Evolutionary conservation across 2,329 filamentous ascomycete species (phyloP), one percentile per base, ranked within the genome.

Genomic region (Apiospora aurea): DNA sequence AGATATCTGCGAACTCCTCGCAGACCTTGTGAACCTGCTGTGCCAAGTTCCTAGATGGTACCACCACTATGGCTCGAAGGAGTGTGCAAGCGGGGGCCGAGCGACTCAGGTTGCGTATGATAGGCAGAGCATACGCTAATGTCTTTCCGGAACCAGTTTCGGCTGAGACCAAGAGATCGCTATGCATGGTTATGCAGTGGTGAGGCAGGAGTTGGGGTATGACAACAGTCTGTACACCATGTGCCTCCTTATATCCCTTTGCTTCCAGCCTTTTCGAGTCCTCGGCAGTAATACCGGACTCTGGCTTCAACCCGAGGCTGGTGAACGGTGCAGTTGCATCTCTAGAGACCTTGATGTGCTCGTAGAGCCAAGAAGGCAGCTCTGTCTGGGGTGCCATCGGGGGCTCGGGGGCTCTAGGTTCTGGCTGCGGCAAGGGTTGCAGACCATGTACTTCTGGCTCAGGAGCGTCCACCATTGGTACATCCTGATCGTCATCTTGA

Each of bases 121-220:
- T 90, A 0, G 96, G 96, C 2, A 99, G 84, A 0, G 96, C 90
- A 78, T 99, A 99, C 0, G 96, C 93, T 21, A 99, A 82, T 0
- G 96, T 99, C 80, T 99, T 99, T 71, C 96, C 96, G 0, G 96
- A 98, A 11, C 96, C 96, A 0, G 96, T 99, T 1, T 96, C 93
- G 0, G 97, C 96, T 10, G 95, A 96, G 2, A 99, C 92, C 64
- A 97, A 92, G 5, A 99, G 82, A 80, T 99, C 96, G 6, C 94
- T 93, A 1, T 88, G 83, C 47, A 90, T 87, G 47, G 88, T 84
- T 71, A 88, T 85, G 57, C 88, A 87, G 0, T 81, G 88, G 89
- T 29, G 90, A 47, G 80, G 91, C 4, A 97, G 85, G 6, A 99
- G 87, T 53, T 97, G 86, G 0, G 96, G 95, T 38, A 99, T 87